Evolutionary conservation across 169 alveolate species (phyloP), one percentile per base, ranked within the genome.

Genomic region (Prorocentrum cordatum): DNA sequence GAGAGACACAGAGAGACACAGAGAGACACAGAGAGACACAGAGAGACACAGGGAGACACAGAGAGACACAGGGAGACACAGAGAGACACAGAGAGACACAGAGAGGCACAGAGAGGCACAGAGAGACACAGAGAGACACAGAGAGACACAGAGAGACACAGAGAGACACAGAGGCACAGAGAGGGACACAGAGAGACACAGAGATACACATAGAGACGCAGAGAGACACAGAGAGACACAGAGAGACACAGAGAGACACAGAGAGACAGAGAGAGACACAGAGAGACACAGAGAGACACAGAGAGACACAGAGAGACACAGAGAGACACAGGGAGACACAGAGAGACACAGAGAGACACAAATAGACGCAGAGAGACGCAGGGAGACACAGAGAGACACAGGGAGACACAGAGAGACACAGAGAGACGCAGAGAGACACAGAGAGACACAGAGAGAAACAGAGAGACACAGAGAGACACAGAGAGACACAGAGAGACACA

Each of bases 21-120:
- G 26, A 62, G 38, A 62, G 71, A 62, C 39, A 62, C 71, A 62
- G 39, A 62, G 36, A 62, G 38, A 62, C 36, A 62, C 39, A 62
- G 38, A 62, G 39, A 62, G 36, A 62, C 71, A 62, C 36, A 62
- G 38, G 26, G 38, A 62, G 71, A 62, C 71, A 62, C 71, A 62
- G 39, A 62, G 36, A 62, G 36, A 62, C 36, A 62, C 39, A 62
- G 36, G 26, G 39, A 62, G 36, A 62, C 71, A 62, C 38, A 62
- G 38, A 62, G 38, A 62, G 39, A 62, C 71, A 62, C 71, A 62
- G 36, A 62, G 36, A 62, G 71, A 62, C 39, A 62, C 71, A 62
- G 39, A 62, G 36, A 62, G 36, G 26, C 38, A 62, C 39, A 62
- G 38, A 62, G 39, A 62, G 36, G 26, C 71, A 62, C 38, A 62